Conservation (phyloP, 768 basidiomycete species). For the Mycena polygramma region DNA sequence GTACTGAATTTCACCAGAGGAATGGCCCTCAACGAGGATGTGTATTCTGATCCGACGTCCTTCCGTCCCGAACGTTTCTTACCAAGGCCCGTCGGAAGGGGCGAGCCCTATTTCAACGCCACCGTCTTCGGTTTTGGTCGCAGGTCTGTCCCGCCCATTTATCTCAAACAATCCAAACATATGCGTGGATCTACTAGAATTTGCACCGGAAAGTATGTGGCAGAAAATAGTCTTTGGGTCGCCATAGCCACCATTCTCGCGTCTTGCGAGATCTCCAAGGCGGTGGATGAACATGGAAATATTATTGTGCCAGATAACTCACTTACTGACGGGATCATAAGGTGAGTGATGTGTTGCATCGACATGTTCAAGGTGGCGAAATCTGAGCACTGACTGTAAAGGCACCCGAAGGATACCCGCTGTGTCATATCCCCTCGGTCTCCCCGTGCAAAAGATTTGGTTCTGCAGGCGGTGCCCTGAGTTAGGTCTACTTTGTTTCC, state of each 20-base stretch:
- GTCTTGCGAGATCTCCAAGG: constrained; percentile 57
- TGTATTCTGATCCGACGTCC: constrained; percentile 43
- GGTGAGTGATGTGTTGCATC: constrained; percentile 44
- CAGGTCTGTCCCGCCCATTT: constrained; percentile 7
- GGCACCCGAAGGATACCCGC: not conserved
- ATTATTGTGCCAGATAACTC: constrained; percentile 54
- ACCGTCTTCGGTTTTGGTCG: constrained; percentile 29
- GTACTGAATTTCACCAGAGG: constrained; percentile 31
- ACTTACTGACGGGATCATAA: constrained; percentile 59
- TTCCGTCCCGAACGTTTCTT: constrained; percentile 47
- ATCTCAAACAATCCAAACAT: not conserved
- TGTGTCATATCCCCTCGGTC: not conserved
- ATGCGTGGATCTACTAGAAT: constrained; percentile 41
- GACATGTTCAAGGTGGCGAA: not conserved
- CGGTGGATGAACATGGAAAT: constrained; percentile 50
- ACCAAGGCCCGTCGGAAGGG: constrained; percentile 15
- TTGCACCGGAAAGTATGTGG: constrained; percentile 63
- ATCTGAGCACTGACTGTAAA: not conserved
- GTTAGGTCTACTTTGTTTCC: no score
- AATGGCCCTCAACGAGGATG: constrained; percentile 43
- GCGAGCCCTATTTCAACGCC: constrained; percentile 24
- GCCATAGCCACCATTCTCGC: constrained; percentile 60
- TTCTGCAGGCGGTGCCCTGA: not conserved
- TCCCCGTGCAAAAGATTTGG: not conserved
- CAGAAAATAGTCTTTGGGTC: constrained; percentile 62